Conservation (phyloP, 352 stramenopile genomes). For the Albugo candida region DNA sequence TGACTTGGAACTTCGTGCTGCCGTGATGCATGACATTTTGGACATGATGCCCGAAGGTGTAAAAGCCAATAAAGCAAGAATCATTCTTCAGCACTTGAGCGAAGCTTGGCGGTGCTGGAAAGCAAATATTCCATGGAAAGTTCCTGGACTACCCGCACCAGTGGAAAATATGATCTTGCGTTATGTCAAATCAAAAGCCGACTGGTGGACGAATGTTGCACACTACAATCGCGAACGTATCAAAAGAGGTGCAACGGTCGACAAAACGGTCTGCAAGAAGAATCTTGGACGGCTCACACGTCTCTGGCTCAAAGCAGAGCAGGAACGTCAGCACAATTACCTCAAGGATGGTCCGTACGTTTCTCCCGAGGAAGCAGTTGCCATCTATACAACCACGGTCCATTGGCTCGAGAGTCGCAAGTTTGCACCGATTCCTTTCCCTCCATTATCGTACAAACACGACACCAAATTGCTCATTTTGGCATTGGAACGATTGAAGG, state of each 20-base stretch:
- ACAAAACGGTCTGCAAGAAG: constrained; percentile 99
- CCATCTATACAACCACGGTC: constrained; percentile 99
- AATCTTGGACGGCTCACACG: constrained; percentile 96
- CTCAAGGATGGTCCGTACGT: constrained; percentile 98
- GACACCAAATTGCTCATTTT: constrained; percentile 99
- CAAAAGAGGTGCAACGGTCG: constrained; percentile 96
- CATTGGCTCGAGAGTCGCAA: constrained; percentile 99
- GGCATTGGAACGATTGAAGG: constrained; percentile 96
- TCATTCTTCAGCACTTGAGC: constrained; percentile 96
- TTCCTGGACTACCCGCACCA: constrained; percentile 95
- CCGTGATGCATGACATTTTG: constrained; percentile 99
- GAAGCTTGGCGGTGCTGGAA: constrained; percentile 98
- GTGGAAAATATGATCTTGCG: constrained; percentile 99
- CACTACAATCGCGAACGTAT: constrained; percentile 99
- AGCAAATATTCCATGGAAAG: constrained; percentile 99
- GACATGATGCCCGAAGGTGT: constrained; percentile 99
- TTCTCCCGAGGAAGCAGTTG: constrained; percentile 96
- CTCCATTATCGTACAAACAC: constrained; percentile 99
- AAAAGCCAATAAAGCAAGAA: constrained; percentile 97
- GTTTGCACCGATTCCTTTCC: constrained; percentile 99
- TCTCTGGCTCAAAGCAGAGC: constrained; percentile 99
- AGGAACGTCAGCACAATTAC: constrained; percentile 99
- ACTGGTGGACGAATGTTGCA: constrained; percentile 97
- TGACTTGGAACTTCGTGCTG: constrained; percentile 96
- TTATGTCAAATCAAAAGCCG: constrained; percentile 99